phyloP scores from a whole-genome alignment of 495 filamentous ascomycete genomes.

The Cetradonia linearis region DNA sequence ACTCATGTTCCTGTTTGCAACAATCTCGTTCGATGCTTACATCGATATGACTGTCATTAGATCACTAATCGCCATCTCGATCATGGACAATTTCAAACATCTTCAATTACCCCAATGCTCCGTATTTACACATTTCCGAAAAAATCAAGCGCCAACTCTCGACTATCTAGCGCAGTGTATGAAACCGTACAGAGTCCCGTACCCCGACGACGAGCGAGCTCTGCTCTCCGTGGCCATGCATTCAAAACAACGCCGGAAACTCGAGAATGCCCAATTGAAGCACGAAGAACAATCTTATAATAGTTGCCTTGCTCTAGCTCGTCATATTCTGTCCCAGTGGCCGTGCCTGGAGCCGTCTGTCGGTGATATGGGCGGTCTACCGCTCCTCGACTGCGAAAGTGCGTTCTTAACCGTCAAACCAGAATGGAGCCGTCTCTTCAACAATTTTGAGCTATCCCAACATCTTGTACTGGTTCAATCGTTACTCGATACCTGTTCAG shows the following conservation, averaged over 20 bases:
- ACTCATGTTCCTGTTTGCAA: slow-evolving; percentile 38
- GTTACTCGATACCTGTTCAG: slow-evolving; percentile 26
- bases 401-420: slow-evolving; percentile 34
- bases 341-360: slow-evolving; percentile 29
- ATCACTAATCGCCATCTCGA: slow-evolving; percentile 31
- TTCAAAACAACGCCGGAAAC: slow-evolving; percentile 21
- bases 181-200: slow-evolving; percentile 21
- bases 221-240: slow-evolving; percentile 19
- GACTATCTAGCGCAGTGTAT: slow-evolving; percentile 25
- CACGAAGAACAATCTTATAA: slow-evolving; percentile 26
- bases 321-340: slow-evolving; percentile 33
- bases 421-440: slow-evolving; percentile 41
- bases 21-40: slow-evolving; percentile 31
- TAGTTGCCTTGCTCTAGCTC: slow-evolving; percentile 27
- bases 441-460: slow-evolving; percentile 36
- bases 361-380: slow-evolving; percentile 16
- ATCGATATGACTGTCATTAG: slow-evolving; percentile 32
- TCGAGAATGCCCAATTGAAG: slow-evolving; percentile 21
- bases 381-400: slow-evolving; percentile 28
- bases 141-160: slow-evolving; percentile 21
- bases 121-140: slow-evolving; percentile 27
- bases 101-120: slow-evolving; percentile 27
- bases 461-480: slow-evolving; percentile 36
- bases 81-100: slow-evolving; percentile 30
- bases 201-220: slow-evolving; percentile 24